Percentiles rank a stretch among this genome's conserved stretches.
Evolutionary conservation across 768 basidiomycete genomes (phyloP).

Genomic region (Boletus edulis): DNA sequence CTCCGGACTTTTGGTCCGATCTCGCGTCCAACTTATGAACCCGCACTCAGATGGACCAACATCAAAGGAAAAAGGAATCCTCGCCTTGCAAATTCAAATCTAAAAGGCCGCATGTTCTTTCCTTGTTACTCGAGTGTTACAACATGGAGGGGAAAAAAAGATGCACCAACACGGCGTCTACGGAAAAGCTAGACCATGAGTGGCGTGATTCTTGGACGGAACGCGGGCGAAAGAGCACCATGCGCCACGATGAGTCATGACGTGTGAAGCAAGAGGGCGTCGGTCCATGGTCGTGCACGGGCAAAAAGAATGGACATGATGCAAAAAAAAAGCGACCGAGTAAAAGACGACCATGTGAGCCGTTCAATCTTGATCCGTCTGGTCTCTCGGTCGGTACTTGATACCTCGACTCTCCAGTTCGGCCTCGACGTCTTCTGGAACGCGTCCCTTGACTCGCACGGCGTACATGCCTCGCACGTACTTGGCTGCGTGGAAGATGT

Average conservation of each 20-base stretch:
- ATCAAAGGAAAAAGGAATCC: neutral
- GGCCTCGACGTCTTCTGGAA: slow-evolving; percentile 82
- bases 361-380: slow-evolving; percentile 65
- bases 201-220: slow-evolving; percentile 4
- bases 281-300: neutral
- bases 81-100: neutral
- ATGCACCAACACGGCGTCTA: slow-evolving; percentile 6
- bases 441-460: slow-evolving; percentile 79
- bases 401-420: slow-evolving; percentile 76
- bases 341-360: slow-evolving; percentile 5
- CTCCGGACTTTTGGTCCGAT: neutral
- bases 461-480: slow-evolving; percentile 93
- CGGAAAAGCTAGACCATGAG: neutral
- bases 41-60: neutral
- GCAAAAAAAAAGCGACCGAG: neutral
- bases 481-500: slow-evolving; percentile 56
- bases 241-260: slow-evolving; percentile 4
- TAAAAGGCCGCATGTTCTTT: neutral
- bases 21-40: neutral
- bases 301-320: neutral
- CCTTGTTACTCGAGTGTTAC: neutral
- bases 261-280: slow-evolving; percentile 11
- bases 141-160: neutral
- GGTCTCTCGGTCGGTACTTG: slow-evolving; percentile 83
- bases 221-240: neutral